A percentile compares a stretch with the other conserved stretches of the same genome.
Conservation (phyloP, 192 early-diverging fungal genomes). For the Gaertneriomyces sp. region DNA sequence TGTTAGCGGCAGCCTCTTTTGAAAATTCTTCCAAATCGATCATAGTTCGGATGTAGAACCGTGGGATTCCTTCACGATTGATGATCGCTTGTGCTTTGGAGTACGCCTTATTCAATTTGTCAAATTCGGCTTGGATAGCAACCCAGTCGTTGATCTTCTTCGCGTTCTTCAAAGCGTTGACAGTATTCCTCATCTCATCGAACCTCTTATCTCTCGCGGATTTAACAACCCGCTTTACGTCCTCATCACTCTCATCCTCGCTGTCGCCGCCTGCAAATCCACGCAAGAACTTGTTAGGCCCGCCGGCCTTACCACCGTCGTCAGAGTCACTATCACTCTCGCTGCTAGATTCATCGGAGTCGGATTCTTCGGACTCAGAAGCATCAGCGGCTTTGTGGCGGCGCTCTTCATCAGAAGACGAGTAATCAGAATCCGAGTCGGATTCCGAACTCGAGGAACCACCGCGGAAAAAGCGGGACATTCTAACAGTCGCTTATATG, state of each 20-base stretch:
- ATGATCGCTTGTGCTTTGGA: constrained; percentile 62
- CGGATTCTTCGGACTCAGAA: constrained; percentile 24
- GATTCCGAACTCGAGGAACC: constrained; percentile 62
- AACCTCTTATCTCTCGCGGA: constrained; percentile 83
- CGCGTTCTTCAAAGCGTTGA: constrained; percentile 66
- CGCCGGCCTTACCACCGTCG: constrained; percentile 25
- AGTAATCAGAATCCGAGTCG: constrained; percentile 43
- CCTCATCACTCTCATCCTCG: constrained; percentile 63
- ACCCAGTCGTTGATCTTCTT: constrained; percentile 90
- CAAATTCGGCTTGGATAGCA: constrained; percentile 78
- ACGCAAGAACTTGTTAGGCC: constrained; percentile 25
- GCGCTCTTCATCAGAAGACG: constrained; percentile 23
- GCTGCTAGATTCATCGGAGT: constrained; percentile 23
- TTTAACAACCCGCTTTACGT: constrained; percentile 70
- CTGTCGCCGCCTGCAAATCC: constrained; percentile 48
- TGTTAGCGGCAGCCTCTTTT: constrained; percentile 60
- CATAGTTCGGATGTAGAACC: constrained; percentile 73
- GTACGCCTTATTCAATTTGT: constrained; percentile 71
- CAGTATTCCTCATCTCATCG: constrained; percentile 72
- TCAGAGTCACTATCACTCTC: constrained; percentile 40
- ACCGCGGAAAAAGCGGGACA: constrained; percentile 87
- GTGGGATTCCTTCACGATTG: constrained; percentile 49
- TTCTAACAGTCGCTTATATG: constrained; percentile 18
- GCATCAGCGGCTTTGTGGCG: constrained; percentile 8
- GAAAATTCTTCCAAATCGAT: constrained; percentile 74